Conservation (phyloP, 2,329 filamentous ascomycete species). For the Neonectria ditissima region DNA sequence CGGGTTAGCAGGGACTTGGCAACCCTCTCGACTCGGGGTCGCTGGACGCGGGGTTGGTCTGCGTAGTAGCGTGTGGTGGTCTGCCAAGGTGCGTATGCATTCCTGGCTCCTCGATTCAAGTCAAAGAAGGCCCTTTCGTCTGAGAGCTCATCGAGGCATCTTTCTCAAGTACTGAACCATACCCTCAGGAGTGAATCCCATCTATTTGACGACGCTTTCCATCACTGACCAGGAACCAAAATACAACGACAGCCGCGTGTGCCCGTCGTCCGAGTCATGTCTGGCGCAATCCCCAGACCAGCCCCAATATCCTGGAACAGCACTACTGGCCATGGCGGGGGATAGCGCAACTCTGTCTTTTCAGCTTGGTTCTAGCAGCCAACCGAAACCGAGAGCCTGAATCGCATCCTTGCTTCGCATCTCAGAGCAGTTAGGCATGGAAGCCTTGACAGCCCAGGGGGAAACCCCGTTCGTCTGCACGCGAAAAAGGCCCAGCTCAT, state of each 20-base stretch:
- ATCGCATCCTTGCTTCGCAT: not conserved
- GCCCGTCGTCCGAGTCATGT: not conserved
- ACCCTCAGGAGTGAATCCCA: too few species aligned
- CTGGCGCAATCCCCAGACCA: not conserved
- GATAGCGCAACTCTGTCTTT: not conserved
- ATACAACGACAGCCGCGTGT: not conserved
- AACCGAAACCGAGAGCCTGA: not conserved
- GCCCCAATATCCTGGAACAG: not conserved
- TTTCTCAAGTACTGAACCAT: not conserved
- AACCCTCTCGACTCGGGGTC: not conserved
- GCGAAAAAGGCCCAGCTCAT: not conserved
- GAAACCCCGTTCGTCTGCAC: not conserved
- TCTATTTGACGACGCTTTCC: too few species aligned
- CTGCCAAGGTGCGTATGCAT: not conserved
- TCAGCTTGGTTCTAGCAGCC: not conserved
- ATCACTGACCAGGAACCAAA: not conserved
- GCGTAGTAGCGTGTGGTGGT: too few species aligned
- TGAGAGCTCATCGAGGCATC: too few species aligned
- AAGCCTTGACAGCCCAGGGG: not conserved
- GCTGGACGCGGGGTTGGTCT: not conserved
- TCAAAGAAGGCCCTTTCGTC: not conserved
- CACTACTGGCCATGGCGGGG: not conserved
- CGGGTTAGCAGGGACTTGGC: not conserved
- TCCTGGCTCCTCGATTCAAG: not conserved
- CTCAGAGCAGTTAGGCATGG: not conserved